Evolutionary conservation across 2,329 filamentous ascomycete genomes (phyloP).

Genomic region (Fusarium musae): DNA sequence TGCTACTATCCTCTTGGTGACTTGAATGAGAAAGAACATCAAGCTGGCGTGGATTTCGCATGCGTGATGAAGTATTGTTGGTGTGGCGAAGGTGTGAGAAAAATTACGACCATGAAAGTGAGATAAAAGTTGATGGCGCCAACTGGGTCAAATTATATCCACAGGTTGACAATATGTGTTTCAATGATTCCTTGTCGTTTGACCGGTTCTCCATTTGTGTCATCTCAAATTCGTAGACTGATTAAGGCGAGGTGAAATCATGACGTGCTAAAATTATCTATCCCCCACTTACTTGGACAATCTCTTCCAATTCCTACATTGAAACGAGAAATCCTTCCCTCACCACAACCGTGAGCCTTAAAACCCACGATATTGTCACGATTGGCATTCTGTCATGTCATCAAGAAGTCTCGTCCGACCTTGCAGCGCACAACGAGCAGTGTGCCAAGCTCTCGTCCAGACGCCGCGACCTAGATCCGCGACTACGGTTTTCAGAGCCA

Average conservation of each 20-base stretch:
- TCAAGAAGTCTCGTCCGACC: constrained; percentile 39
- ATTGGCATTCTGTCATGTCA: constrained; percentile 19
- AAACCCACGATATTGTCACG: neutral
- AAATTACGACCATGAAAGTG: constrained; percentile 14
- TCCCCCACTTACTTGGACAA: constrained; percentile 35
- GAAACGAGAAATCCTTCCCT: neutral
- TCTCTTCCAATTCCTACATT: constrained; percentile 10
- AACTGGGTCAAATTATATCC: constrained; percentile 20
- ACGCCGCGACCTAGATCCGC: constrained; percentile 16
- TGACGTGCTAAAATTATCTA: constrained; percentile 46
- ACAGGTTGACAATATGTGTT: neutral
- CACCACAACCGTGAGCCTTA: neutral
- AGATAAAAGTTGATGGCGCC: constrained; percentile 29
- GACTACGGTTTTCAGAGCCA: constrained; percentile 22
- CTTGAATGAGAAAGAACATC: constrained; percentile 57
- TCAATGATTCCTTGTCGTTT: neutral
- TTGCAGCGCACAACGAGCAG: constrained; percentile 32
- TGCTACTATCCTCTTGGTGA: constrained; percentile 58
- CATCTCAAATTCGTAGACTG: neutral
- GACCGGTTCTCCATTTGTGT: neutral
- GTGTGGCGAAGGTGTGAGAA: constrained; percentile 7
- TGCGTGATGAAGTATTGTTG: constrained; percentile 31
- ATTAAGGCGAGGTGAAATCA: constrained; percentile 22
- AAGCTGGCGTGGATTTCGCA: constrained; percentile 48
- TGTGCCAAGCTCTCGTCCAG: constrained; percentile 35